Evolutionary conservation across 805 yeast genomes (phyloP), one percentile per base, ranked within the genome.

Genomic region (Candida chilensis): DNA sequence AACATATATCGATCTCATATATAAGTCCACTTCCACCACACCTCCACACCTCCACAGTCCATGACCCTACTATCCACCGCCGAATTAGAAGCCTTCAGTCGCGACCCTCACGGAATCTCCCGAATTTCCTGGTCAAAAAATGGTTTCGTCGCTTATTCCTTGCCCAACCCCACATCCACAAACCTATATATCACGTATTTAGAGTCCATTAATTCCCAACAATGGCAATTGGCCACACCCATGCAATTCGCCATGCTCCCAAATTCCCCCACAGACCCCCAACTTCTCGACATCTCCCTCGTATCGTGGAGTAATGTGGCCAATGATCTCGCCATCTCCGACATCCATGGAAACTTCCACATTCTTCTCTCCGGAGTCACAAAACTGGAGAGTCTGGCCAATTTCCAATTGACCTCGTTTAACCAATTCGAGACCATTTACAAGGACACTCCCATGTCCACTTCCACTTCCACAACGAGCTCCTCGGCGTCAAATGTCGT

Each of bases 61-160:
- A n/a, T n/a, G n/a, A n/a, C n/a, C n/a, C n/a, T n/a, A n/a, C n/a
- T n/a, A n/a, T n/a, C n/a, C n/a, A n/a, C n/a, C n/a, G n/a, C n/a
- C n/a, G n/a, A n/a, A n/a, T n/a, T n/a, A n/a, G n/a, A n/a, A n/a
- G n/a, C n/a, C n/a, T n/a, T n/a, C n/a, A n/a, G n/a, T n/a, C n/a
- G n/a, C n/a, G n/a, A n/a, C n/a, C n/a, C n/a, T n/a, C n/a, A n/a
- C n/a, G n/a, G n/a, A n/a, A n/a, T n/a, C n/a, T n/a, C n/a, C n/a
- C n/a, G n/a, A 28, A 64, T 79, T 7, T 68, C 85, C 8, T 86
- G 95, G 95, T 82, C 94, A 8, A 72, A 76, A 39, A 81, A 78
- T 40, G 96, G 96, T 10, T 74, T 85, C 41, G 69, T 88, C 19
- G 94, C 95, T 1, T 85, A 79, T 41, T 57, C 74, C 5, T 64